These are phyloP conservation scores for Suillus clintonianus DNA, from an alignment of 768 basidiomycete species.

Conservation along the genomic window DNA sequence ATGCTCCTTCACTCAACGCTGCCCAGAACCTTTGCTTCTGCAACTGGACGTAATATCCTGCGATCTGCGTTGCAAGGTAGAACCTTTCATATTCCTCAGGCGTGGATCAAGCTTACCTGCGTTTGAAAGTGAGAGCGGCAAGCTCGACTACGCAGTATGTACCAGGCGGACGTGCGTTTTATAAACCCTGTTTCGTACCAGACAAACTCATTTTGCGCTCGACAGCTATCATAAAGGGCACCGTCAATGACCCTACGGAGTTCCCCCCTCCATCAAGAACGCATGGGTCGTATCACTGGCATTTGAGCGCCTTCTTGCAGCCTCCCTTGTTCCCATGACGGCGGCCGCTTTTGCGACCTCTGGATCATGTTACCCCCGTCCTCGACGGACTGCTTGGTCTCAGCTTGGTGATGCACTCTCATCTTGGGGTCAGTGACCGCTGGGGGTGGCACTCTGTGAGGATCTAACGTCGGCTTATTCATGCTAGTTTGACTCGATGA, in stretches of 20 bases:
- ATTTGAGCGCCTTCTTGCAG: constrained; percentile 91
- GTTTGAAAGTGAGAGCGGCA: constrained; percentile 40
- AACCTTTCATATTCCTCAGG: not conserved
- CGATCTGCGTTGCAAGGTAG: constrained; percentile 46
- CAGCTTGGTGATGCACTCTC: constrained; percentile 89
- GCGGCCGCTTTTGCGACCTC: constrained; percentile 83
- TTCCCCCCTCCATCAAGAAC: constrained; percentile 81
- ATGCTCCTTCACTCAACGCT: constrained; percentile 52
- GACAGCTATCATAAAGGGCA: constrained; percentile 83
- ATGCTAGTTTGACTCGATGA: constrained; percentile 65
- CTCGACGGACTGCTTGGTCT: constrained; percentile 89
- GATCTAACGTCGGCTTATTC: not conserved
- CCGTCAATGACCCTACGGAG: constrained; percentile 91
- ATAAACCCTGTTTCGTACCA: not conserved
- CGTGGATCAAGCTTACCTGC: constrained; percentile 4
- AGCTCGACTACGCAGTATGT: constrained; percentile 49
- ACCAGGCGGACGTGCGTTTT: constrained; percentile 42
- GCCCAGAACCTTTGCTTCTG: constrained; percentile 41
- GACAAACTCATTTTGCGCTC: not conserved
- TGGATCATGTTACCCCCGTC: constrained; percentile 74
- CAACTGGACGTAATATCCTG: constrained; percentile 40
- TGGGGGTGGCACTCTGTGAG: not conserved
- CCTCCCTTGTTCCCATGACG: constrained; percentile 85
- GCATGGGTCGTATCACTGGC: constrained; percentile 92
- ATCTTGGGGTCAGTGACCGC: constrained; percentile 76